These are phyloP conservation scores for Myxozyma melibiosi DNA, from an alignment of 805 yeast species.

Conservation along the genomic window DNA sequence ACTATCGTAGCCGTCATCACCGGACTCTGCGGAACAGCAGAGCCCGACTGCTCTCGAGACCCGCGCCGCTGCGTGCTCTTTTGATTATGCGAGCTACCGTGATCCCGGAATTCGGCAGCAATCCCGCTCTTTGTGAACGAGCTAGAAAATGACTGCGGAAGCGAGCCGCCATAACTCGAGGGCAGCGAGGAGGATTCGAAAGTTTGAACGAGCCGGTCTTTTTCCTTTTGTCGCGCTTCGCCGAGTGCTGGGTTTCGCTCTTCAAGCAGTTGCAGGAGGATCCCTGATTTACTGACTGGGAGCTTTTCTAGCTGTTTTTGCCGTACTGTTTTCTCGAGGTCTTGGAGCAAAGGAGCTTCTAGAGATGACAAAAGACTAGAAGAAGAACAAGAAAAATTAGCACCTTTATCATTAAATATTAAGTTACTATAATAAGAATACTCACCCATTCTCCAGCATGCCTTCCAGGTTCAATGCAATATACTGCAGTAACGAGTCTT, in stretches of 20 bases:
- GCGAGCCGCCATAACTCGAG: constrained; percentile 2
- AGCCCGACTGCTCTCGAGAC: constrained; percentile 10
- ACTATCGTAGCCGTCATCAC: constrained; percentile 8
- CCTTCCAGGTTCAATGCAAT: constrained; percentile 66
- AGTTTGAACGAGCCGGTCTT: constrained; percentile 5
- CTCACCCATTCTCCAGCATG: constrained; percentile 52
- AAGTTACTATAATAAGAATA: not conserved
- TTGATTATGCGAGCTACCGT: not conserved
- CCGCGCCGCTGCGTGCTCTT: constrained; percentile 15
- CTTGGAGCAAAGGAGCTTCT: constrained; percentile 15
- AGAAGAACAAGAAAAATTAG: not conserved
- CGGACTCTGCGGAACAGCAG: constrained; percentile 12
- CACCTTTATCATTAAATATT: not conserved
- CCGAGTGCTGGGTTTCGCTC: constrained; percentile 27
- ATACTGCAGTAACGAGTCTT: constrained; percentile 66
- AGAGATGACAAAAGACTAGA: constrained; percentile 8
- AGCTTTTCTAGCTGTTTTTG: constrained; percentile 26
- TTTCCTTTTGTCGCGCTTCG: constrained; percentile 20
- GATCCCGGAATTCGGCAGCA: constrained; percentile 9
- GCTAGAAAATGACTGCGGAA: constrained; percentile 6
- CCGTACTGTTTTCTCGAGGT: constrained; percentile 25
- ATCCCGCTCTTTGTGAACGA: constrained; percentile 8
- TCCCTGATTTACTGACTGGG: constrained; percentile 29
- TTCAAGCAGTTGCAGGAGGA: constrained; percentile 24
- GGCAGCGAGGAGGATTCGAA: constrained; percentile 19